Percentiles rank a stretch among this genome's conserved stretches.
Evolutionary conservation across 2,329 filamentous ascomycete genomes (phyloP).

Genomic region (Exserohilum rostratum): DNA sequence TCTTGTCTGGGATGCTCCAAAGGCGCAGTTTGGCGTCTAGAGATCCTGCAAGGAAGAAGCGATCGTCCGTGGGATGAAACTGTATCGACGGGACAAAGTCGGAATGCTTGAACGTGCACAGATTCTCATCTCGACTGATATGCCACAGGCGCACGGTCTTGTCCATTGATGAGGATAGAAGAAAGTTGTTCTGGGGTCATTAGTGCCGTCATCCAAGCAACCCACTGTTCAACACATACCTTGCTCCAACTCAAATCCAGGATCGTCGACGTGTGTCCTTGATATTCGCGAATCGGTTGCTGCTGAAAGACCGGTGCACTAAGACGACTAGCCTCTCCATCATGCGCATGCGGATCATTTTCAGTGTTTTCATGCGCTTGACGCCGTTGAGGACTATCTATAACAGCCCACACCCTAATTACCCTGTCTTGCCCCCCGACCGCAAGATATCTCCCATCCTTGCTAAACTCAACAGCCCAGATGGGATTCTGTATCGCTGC

Average conservation of each 20-base stretch:
- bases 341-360: conserved; percentile 52
- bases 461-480: conserved; percentile 92
- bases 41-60: conserved; percentile 94
- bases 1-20: conserved; percentile 97
- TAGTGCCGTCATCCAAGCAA: background rate
- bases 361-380: conserved; percentile 74
- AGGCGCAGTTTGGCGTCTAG: conserved; percentile 85
- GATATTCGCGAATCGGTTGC: conserved; percentile 78
- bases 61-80: conserved; percentile 92
- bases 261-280: conserved; percentile 83
- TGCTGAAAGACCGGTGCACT: conserved; percentile 89
- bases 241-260: conserved; percentile 98
- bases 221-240: conserved; percentile 42
- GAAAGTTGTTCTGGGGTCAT: conserved; percentile 76
- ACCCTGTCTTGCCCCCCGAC: conserved; percentile 89
- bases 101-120: conserved; percentile 92
- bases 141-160: conserved; percentile 97
- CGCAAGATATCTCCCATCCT: conserved; percentile 87
- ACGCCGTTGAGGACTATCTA: conserved; percentile 81
- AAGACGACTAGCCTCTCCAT: conserved; percentile 65
- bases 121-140: conserved; percentile 78
- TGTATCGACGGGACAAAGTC: conserved; percentile 95
- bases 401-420: conserved; percentile 86
- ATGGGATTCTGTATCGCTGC: conserved; percentile 66
- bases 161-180: conserved; percentile 96